These are phyloP conservation scores for Sugiyamaella lignohabitans DNA, from an alignment of 805 yeast species.

Conservation along the genomic window DNA sequence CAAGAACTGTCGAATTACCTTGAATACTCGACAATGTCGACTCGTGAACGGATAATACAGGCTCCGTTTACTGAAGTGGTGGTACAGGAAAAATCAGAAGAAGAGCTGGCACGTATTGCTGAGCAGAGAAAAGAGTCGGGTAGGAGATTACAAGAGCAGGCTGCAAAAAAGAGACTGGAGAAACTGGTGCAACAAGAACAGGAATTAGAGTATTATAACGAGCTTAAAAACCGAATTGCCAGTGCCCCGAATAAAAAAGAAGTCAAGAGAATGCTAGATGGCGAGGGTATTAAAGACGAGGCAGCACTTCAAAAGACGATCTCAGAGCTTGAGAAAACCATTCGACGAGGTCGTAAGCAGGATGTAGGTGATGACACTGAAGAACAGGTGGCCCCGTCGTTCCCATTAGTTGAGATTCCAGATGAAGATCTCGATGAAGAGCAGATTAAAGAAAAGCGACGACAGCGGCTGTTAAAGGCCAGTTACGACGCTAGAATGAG, in stretches of 20 bases:
- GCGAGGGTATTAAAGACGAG: constrained; percentile 74
- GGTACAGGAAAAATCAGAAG: constrained; percentile 69
- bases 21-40: constrained; percentile 56
- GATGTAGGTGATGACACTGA: constrained; percentile 56
- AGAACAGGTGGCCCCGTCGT: constrained; percentile 47
- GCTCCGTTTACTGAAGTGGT: constrained; percentile 64
- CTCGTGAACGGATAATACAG: constrained; percentile 71
- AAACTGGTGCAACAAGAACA: constrained; percentile 73
- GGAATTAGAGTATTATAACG: constrained; percentile 65
- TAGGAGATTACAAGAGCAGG: constrained; percentile 84
- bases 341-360: constrained; percentile 59
- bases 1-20: constrained; percentile 53
- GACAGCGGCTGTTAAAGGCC: constrained; percentile 75
- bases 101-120: constrained; percentile 69
- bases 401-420: constrained; percentile 73
- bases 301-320: constrained; percentile 64
- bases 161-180: constrained; percentile 75
- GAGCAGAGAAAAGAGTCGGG: constrained; percentile 83
- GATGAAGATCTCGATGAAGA: constrained; percentile 78
- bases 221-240: constrained; percentile 45
- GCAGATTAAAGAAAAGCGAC: constrained; percentile 77
- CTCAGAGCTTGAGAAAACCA: constrained; percentile 55
- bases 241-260: constrained; percentile 41
- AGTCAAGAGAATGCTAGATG: constrained; percentile 47
- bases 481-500: constrained; percentile 83